phyloP scores from a whole-genome alignment of 2,329 filamentous ascomycete species.

The Alternaria infectoria region DNA sequence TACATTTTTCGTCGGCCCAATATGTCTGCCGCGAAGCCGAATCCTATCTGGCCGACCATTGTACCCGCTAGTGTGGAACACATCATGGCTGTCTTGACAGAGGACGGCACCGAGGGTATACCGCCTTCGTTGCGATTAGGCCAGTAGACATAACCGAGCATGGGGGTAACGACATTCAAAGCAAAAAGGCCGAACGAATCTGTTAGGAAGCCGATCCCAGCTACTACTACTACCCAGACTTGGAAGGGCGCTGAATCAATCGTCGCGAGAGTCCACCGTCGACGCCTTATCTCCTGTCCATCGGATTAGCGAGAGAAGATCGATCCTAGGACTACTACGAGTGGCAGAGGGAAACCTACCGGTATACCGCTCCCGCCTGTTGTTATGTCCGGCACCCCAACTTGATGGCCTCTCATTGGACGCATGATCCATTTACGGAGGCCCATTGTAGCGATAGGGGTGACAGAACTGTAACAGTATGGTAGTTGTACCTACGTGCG shows the following conservation, averaged over 20 bases:
- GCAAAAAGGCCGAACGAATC: slow-evolving; percentile 50
- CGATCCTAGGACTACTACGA: background rate
- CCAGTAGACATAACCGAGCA: slow-evolving; percentile 51
- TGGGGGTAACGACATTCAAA: slow-evolving; percentile 50
- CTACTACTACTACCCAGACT: slow-evolving; percentile 48
- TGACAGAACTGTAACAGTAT: background rate
- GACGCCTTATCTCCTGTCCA: slow-evolving; percentile 29
- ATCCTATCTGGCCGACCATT: slow-evolving; percentile 48
- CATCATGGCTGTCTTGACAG: slow-evolving; percentile 47
- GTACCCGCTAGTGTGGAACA: slow-evolving; percentile 49
- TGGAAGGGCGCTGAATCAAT: slow-evolving; percentile 45
- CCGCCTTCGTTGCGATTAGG: slow-evolving; percentile 27
- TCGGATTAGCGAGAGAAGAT: background rate
- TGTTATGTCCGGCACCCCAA: slow-evolving; percentile 42
- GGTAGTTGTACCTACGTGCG: background rate
- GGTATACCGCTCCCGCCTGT: slow-evolving; percentile 41
- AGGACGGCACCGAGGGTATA: slow-evolving; percentile 33
- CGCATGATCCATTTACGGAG: slow-evolving; percentile 40
- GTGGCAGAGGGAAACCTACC: slow-evolving; percentile 19
- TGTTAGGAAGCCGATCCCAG: slow-evolving; percentile 50
- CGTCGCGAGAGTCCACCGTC: slow-evolving; percentile 42
- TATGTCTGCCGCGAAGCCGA: slow-evolving; percentile 48
- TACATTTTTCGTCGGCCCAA: slow-evolving; percentile 50
- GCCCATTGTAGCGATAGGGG: slow-evolving; percentile 23
- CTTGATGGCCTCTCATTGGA: slow-evolving; percentile 36